Evolutionary conservation across 768 basidiomycete genomes (phyloP).

Genomic region (Tremella yokohamensis): DNA sequence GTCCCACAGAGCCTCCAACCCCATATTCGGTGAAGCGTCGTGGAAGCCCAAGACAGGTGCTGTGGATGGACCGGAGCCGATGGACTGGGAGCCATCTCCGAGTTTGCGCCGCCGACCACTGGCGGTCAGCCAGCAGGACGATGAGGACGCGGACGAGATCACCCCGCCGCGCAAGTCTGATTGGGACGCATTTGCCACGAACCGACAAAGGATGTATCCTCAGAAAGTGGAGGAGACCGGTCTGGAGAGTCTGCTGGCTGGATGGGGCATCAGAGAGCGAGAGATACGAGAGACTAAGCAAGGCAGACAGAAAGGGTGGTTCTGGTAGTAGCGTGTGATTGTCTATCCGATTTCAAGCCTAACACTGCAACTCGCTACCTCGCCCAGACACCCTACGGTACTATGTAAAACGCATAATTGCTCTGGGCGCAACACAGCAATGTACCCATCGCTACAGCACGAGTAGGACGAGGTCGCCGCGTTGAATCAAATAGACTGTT

Average conservation of each 20-base stretch:
- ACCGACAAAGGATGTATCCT: slow-evolving; percentile 40
- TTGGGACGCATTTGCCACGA: slow-evolving; percentile 39
- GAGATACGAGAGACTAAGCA: no score
- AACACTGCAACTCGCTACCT: no score
- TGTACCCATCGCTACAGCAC: no score
- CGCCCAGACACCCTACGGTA: no score
- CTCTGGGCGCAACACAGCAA: no score
- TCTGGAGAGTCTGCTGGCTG: slow-evolving; percentile 35
- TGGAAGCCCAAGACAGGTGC: slow-evolving; percentile 10
- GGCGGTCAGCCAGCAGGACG: background rate
- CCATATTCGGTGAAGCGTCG: slow-evolving; percentile 48
- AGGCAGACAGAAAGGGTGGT: no score
- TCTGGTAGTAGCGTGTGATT: no score
- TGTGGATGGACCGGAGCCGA: slow-evolving; percentile 24
- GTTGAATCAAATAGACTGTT: no score
- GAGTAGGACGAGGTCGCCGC: no score
- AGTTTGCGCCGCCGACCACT: slow-evolving; percentile 1
- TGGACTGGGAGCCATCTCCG: slow-evolving; percentile 49
- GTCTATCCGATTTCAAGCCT: no score
- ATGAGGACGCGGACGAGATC: slow-evolving; percentile 14
- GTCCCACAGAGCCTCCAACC: slow-evolving; percentile 18
- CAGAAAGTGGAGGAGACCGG: slow-evolving; percentile 35
- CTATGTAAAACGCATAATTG: no score
- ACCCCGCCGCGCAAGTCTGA: slow-evolving; percentile 9
- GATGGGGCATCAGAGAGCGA: slow-evolving; percentile 23